phyloP scores from a whole-genome alignment of 1,284 basidiomycete species.

The Volvariella volvacea region DNA sequence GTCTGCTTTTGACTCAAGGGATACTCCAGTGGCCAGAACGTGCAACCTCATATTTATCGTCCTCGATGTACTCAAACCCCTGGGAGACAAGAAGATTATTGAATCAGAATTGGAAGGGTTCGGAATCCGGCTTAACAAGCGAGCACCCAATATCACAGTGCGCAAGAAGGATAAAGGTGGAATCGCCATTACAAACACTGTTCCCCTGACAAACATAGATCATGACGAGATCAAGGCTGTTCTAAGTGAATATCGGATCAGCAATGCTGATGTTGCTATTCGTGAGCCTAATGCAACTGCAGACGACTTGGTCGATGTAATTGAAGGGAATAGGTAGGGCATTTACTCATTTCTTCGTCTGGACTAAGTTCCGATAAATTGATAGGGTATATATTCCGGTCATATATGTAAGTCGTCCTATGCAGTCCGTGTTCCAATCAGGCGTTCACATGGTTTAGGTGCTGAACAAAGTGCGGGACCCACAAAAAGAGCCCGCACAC shows the following conservation, averaged over 20 bases:
- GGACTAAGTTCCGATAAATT: slow-evolving; percentile 9
- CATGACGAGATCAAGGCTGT: slow-evolving; percentile 97
- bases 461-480: slow-evolving; percentile 59
- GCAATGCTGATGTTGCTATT: slow-evolving; percentile 91
- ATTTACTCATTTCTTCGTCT: slow-evolving; percentile 6
- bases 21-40: slow-evolving; percentile 78
- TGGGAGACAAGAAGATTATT: slow-evolving; percentile 90
- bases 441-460: slow-evolving; percentile 35
- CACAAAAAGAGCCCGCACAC: slow-evolving; percentile 11
- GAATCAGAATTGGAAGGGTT: slow-evolving; percentile 94
- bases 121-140: slow-evolving; percentile 94
- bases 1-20: slow-evolving; percentile 8
- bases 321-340: slow-evolving; percentile 80
- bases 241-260: slow-evolving; percentile 85
- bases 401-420: slow-evolving; percentile 61
- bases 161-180: slow-evolving; percentile 95
- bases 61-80: slow-evolving; percentile 94
- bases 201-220: slow-evolving; percentile 95
- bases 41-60: slow-evolving; percentile 99
- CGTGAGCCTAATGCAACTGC: slow-evolving; percentile 90
- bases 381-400: slow-evolving; percentile 89
- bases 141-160: slow-evolving; percentile 84
- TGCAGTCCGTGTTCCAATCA: slow-evolving; percentile 3
- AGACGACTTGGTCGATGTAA: slow-evolving; percentile 96
- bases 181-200: slow-evolving; percentile 90